A percentile compares a stretch with the other conserved stretches of the same genome.
Evolutionary conservation across 371 early-diverging fungal species (phyloP).

Genomic region (Mortierella sp.): DNA sequence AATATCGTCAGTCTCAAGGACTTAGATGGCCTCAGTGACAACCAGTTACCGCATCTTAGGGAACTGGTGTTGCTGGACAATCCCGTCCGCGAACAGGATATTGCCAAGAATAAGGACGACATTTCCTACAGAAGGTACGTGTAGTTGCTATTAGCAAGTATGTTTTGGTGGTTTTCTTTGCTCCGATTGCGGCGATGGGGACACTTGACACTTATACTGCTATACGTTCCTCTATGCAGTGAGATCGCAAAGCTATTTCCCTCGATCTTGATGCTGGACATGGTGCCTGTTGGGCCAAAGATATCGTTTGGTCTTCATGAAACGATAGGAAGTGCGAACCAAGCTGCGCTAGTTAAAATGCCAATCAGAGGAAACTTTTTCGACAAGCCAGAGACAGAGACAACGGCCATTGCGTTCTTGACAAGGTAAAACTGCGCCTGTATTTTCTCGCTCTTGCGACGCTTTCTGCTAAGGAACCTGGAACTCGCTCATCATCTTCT

Average conservation of each 20-base stretch:
- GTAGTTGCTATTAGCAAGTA: no score
- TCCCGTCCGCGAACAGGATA: conserved; percentile 26
- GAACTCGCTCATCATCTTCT: no score
- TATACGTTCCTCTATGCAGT: no score
- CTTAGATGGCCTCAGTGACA: conserved; percentile 25
- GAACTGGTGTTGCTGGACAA: conserved; percentile 43
- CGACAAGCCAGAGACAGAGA: conserved; percentile 21
- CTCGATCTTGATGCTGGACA: conserved; percentile 25
- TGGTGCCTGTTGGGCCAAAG: conserved; percentile 18
- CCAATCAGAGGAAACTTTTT: conserved; percentile 34
- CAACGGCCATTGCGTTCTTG: conserved; percentile 34
- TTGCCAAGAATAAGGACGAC: conserved; percentile 25
- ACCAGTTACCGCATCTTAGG: conserved; percentile 18
- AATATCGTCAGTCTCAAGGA: conserved; percentile 21
- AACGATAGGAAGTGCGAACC: background rate
- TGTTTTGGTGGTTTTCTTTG: no score
- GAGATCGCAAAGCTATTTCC: conserved; percentile 24
- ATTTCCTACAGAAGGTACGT: conserved; percentile 35
- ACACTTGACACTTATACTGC: no score
- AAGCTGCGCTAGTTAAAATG: background rate
- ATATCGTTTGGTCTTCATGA: conserved; percentile 35
- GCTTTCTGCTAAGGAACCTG: background rate
- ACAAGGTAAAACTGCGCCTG: no score
- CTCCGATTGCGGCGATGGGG: no score
- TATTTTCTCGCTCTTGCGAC: background rate